Conservation (phyloP, 1,284 basidiomycete genomes). For the Puccinia sorghi region DNA sequence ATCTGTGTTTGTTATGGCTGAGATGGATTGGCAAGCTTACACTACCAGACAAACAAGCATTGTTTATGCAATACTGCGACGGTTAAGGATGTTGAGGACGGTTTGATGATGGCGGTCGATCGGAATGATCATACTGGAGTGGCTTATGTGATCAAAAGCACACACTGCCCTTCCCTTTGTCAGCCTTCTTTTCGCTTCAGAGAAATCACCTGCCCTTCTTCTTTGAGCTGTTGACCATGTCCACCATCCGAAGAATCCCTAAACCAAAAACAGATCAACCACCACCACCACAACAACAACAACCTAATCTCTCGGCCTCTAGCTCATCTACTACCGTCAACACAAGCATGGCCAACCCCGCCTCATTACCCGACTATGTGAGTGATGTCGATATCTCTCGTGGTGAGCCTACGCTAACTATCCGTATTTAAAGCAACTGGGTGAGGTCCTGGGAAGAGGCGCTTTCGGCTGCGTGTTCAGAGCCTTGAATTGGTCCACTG, state of each 20-base stretch:
- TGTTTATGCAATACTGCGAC: no score
- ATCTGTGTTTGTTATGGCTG: no score
- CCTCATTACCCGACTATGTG: slow-evolving; percentile 49
- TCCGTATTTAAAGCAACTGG: slow-evolving; percentile 51
- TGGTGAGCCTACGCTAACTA: no score
- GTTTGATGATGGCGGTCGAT: no score
- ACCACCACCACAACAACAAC: neutral
- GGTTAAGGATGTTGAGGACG: no score
- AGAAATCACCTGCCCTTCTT: no score
- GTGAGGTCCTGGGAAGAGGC: slow-evolving; percentile 57
- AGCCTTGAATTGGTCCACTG: slow-evolving; percentile 92
- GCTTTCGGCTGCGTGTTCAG: slow-evolving; percentile 60
- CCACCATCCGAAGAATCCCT: neutral
- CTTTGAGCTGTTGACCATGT: neutral
- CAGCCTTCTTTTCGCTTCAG: no score
- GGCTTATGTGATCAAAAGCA: no score
- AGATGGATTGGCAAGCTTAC: no score
- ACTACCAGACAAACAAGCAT: no score
- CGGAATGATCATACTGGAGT: no score
- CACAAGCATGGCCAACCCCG: slow-evolving; percentile 23
- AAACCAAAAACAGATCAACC: slow-evolving; percentile 1
- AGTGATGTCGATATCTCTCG: neutral
- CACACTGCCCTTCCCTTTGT: no score
- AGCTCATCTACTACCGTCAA: neutral
- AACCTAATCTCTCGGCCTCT: neutral